Evolutionary conservation across 1,284 basidiomycete genomes (phyloP), one percentile per base, ranked within the genome.

Genomic region (Phellopilus nigrolimitatus): DNA sequence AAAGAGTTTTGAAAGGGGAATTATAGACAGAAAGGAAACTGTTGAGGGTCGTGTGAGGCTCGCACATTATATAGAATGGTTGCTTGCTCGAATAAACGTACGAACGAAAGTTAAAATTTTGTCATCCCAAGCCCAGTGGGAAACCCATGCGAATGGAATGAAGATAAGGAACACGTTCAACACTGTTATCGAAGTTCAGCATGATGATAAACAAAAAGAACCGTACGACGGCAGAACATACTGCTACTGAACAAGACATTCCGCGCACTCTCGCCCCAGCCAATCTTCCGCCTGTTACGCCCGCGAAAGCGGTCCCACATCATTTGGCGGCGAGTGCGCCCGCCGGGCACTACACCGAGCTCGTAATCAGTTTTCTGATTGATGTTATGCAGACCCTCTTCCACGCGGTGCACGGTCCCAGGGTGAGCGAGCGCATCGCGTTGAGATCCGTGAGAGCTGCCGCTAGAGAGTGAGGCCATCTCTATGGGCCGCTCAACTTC

Each of bases 141-240:
- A 70, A 1, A 68, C 71, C 83, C 83, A 88, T 6, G 82, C 78
- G 28, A 85, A 56, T 0, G 84, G 83, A 7, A 85, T 71, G 58
- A 80, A 72, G 1, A 85, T 17, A n/a, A 85, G 58, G 27, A 86
- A 69, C 0, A 76, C n/a, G 57, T 84, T 86, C 15, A 84, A 60
- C 72, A 75, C 81, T 82, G 38, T 13, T 12, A 3, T 17, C 17
- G 15, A 42, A 30, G 6, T 2, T 42, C 19, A 27, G 28, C 37
- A 41, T 15, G 3, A 34, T 28, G 5, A 17, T 9, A 21, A 24
- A 27, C 2, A 7, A 24, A 7, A 27, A 24, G 13, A 40, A 41
- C 3, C 17, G 33, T 12, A 24, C 13, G 15, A 36, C 13, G 6
- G 15, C n/a, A 9, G 47, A 21, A 70, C 75, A 42, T 59, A 83